Conservation (phyloP, 352 stramenopile species). For the Globisporangium acanthophoron region DNA sequence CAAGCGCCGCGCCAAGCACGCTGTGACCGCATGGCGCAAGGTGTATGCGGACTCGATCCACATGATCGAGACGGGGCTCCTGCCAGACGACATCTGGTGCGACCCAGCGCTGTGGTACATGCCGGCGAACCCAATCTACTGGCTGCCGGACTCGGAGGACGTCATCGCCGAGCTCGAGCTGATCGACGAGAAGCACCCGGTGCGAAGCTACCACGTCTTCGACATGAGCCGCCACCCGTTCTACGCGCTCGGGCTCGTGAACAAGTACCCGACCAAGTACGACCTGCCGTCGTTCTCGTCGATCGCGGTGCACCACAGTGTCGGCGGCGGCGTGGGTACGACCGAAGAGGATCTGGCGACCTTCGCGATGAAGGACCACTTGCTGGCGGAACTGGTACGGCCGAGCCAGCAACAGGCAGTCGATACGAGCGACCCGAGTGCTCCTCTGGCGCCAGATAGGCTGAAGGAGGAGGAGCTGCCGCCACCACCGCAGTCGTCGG, state of each 20-base stretch:
- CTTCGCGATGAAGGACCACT: slow-evolving; percentile 6
- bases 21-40: slow-evolving; percentile 32
- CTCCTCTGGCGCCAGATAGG: too few relatives aligned
- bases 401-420: background rate
- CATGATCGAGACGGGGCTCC: slow-evolving; percentile 27
- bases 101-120: slow-evolving; percentile 42
- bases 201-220: slow-evolving; percentile 21
- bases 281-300: slow-evolving; percentile 17
- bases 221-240: slow-evolving; percentile 16
- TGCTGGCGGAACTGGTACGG: background rate
- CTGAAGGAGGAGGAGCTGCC: too few relatives aligned
- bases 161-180: slow-evolving; percentile 17
- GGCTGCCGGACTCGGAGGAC: slow-evolving; percentile 25
- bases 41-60: slow-evolving; percentile 40
- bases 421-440: background rate
- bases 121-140: slow-evolving; percentile 31
- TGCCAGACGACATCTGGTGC: slow-evolving; percentile 38
- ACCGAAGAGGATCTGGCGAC: slow-evolving; percentile 8
- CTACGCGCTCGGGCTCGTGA: slow-evolving; percentile 15
- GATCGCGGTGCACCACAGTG: slow-evolving; percentile 2
- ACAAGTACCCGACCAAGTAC: slow-evolving; percentile 16
- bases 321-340: background rate
- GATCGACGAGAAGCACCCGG: slow-evolving; percentile 25
- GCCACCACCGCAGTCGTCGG: too few relatives aligned
- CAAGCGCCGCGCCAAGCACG: slow-evolving; percentile 30